Conservation (phyloP, 495 filamentous ascomycete genomes). For the Aspergillus homomorphus region DNA sequence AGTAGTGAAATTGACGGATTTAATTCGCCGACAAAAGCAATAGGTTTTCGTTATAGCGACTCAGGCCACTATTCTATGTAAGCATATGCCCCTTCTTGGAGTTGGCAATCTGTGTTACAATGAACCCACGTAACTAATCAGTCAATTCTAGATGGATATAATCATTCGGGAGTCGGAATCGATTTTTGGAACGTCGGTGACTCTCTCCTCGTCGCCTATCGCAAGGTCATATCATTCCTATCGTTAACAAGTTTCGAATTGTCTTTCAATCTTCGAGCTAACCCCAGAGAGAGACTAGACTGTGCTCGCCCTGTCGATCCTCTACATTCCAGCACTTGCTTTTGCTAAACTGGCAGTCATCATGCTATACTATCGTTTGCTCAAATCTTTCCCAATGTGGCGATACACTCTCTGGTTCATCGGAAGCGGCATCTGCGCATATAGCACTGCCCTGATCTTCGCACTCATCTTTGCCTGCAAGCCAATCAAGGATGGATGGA, state of each 20-base stretch:
- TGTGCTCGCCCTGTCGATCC: not conserved
- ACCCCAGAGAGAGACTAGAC: too few species aligned
- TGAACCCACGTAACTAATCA: not conserved
- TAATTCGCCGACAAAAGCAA: not conserved
- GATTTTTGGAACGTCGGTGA: conserved; percentile 3
- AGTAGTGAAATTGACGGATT: not conserved
- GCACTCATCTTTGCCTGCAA: not conserved
- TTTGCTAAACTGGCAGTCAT: conserved; percentile 1
- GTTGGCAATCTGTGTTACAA: too few species aligned
- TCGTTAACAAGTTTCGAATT: too few species aligned
- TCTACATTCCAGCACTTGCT: not conserved
- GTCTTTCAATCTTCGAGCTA: too few species aligned
- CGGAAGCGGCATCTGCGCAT: not conserved
- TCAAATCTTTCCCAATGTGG: not conserved
- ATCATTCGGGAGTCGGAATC: not conserved
- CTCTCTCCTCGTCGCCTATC: not conserved
- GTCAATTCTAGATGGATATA: not conserved
- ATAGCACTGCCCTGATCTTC: not conserved
- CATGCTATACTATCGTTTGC: not conserved
- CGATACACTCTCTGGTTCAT: not conserved
- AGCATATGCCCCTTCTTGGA: not conserved
- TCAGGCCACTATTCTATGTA: conserved; percentile 10
- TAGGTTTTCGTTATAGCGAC: conserved; percentile 2
- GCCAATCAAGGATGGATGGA: not conserved
- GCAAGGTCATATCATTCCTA: too few species aligned